Conservation (phyloP, 164 flowering plant genomes). For the Piper betle region DNA sequence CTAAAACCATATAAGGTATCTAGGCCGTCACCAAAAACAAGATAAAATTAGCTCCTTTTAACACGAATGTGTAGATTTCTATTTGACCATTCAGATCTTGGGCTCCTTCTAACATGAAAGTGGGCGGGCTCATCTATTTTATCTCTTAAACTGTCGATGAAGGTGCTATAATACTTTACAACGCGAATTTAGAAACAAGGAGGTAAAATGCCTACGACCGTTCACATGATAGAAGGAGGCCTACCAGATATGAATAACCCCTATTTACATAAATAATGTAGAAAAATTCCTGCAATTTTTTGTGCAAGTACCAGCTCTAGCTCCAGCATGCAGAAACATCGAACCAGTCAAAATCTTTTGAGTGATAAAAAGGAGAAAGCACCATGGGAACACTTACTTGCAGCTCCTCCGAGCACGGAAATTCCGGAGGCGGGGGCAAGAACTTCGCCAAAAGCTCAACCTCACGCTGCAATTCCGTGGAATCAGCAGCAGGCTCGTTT, state of each 20-base stretch:
- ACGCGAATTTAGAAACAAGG: not conserved
- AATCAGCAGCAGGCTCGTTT: conserved; percentile 19
- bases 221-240: not conserved
- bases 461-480: conserved; percentile 24
- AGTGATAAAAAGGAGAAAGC: not conserved
- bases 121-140: no score
- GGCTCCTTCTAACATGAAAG: no score
- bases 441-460: conserved; percentile 52
- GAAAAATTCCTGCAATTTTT: not conserved
- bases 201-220: not conserved
- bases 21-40: no score
- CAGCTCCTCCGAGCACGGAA: conserved; percentile 64
- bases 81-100: no score
- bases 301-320: not conserved
- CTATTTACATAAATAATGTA: not conserved
- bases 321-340: not conserved
- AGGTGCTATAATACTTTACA: not conserved
- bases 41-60: no score
- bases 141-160: no score
- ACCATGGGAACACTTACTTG: conserved; percentile 38
- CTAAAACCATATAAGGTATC: no score
- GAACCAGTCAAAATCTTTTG: not conserved
- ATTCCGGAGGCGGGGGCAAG: conserved; percentile 66
- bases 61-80: no score
- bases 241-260: not conserved